Evolutionary conservation across 2,329 filamentous ascomycete species (phyloP).

Genomic region (Talaromyces sp.): DNA sequence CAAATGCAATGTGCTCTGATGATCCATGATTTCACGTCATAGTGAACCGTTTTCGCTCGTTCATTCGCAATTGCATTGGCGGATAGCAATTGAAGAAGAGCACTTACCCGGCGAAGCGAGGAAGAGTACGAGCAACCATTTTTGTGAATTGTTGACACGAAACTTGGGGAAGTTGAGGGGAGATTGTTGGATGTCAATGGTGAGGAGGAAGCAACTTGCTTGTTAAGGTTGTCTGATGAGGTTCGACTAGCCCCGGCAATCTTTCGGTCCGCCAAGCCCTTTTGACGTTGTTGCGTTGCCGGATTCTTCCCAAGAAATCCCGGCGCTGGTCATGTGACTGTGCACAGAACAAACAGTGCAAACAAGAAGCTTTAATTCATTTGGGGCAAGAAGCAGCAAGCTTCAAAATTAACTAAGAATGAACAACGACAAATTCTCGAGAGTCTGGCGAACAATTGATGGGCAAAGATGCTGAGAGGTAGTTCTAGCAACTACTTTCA

Average conservation of each 20-base stretch:
- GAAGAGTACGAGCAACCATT: conserved; percentile 40
- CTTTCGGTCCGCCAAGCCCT: conserved; percentile 14
- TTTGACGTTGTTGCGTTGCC: conserved; percentile 6
- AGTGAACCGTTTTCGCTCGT: background rate
- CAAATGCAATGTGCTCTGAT: background rate
- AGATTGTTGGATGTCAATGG: conserved; percentile 13
- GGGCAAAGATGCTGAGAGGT: conserved; percentile 26
- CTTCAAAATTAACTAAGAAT: background rate
- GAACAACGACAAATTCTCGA: background rate
- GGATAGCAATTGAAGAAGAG: conserved; percentile 5
- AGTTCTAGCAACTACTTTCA: background rate
- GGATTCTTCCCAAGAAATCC: conserved; percentile 17
- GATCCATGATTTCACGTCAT: conserved; percentile 4
- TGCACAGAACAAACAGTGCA: conserved; percentile 8
- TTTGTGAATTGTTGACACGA: conserved; percentile 28
- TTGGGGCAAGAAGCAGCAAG: background rate
- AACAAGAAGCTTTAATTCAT: conserved; percentile 1
- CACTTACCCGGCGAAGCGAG: conserved; percentile 42
- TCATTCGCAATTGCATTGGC: background rate
- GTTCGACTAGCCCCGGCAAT: conserved; percentile 13
- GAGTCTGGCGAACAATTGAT: background rate
- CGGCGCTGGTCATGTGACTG: conserved; percentile 8
- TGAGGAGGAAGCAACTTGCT: background rate
- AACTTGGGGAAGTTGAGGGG: conserved; percentile 20
- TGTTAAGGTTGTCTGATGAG: conserved; percentile 15